Evolutionary conservation across 768 basidiomycete species (phyloP).

Genomic region (Serpula lacrymans): DNA sequence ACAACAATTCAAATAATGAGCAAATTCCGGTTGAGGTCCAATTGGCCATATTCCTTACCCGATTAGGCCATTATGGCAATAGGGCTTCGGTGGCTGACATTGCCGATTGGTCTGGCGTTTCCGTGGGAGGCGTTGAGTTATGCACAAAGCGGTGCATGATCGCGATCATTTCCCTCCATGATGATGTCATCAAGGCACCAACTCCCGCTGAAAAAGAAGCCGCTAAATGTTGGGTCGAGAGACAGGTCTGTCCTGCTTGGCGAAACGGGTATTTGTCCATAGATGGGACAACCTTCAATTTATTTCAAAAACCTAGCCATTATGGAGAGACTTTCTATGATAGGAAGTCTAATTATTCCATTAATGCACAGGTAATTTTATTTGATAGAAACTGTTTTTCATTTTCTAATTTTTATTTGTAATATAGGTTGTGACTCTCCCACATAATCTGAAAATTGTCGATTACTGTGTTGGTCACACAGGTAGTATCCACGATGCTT

Average conservation of each 20-base stretch:
- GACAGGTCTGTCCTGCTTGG: constrained; percentile 1
- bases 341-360: constrained; percentile 17
- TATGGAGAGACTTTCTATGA: constrained; percentile 15
- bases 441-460: constrained; percentile 20
- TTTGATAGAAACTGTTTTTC: neutral
- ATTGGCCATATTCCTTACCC: constrained; percentile 26
- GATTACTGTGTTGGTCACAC: constrained; percentile 28
- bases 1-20: constrained; percentile 21
- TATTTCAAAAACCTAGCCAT: constrained; percentile 13
- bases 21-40: constrained; percentile 30
- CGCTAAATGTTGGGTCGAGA: constrained; percentile 15
- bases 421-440: constrained; percentile 12
- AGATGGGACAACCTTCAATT: constrained; percentile 6
- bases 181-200: constrained; percentile 24
- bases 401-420: neutral
- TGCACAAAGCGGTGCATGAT: constrained; percentile 27
- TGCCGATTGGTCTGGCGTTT: constrained; percentile 22
- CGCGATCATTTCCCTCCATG: constrained; percentile 30
- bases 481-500: constrained; percentile 32
- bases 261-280: constrained; percentile 4
- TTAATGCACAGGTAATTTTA: constrained; percentile 13
- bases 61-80: constrained; percentile 29
- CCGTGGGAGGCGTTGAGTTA: constrained; percentile 26
- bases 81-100: constrained; percentile 26
- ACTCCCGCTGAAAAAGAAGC: constrained; percentile 30